Base-by-base conservation (phyloP, 805 yeast species). In the Saccharomycopsis lassenensis region DNA sequence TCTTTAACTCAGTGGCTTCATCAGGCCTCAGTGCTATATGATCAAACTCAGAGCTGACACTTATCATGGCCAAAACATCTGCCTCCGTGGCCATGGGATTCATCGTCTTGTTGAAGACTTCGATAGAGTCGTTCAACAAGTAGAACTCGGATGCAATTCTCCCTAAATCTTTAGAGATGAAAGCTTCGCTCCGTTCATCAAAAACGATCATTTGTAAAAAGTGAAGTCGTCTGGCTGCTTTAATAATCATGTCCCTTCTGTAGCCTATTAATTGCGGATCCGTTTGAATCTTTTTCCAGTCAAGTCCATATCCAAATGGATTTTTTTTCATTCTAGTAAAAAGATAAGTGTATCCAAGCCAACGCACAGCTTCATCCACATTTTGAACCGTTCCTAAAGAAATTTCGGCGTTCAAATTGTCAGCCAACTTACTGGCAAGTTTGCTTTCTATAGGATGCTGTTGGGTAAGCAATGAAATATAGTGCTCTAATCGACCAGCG, bases 301-400 rank as follows among this genome's bases (percentile, higher is more conserved):
- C 84, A 31, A 93, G 73, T 19, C 94, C 98, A 52, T 91, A 91
- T 0, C 81, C 78, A 52, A 86, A 77, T 2, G 99, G 98, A 46
- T 86, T 89, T 52, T 85, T 82, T 40, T 80, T 74, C 98, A 91
- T 91, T 40, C 99, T 64, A 3, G 89, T 96, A 59, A 73, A 78
- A 71, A 91, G 65, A 52, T 91, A 91, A 0, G 98, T 91, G 49
- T 93, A 91, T 3, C 98, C 97, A n/a, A 91, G 63, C 99, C 99
- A 91, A 45, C 78, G 84, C 1, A 91, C 80, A 39, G 87, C 99
- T 59, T 91, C 98, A 21, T 83, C 94, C 7, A 91, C 75, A 50
- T 79, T 87, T 1, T 97, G 85, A 2, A 91, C 97, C 0, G 94
- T 87, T 2, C 99, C 99, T 14, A 91, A 57, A 0, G 97, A 80